Conservation (phyloP, 257 asterid species). For the Thymus quinquecostatus region DNA sequence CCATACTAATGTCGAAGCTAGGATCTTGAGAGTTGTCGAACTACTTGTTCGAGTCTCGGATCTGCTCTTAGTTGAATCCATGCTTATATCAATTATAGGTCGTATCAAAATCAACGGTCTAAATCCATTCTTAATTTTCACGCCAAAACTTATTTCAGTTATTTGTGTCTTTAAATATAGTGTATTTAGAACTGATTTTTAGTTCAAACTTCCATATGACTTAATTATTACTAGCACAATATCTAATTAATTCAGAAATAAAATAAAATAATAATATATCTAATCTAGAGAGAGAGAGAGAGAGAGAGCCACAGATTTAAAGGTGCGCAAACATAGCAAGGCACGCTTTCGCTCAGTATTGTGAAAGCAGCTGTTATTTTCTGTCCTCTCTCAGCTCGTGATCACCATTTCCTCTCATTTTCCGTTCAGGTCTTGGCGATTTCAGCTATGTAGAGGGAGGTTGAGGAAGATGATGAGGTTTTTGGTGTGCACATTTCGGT, state of each 20-base stretch:
- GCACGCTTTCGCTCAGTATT: constrained; percentile 11
- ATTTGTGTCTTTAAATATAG: too few relatives aligned
- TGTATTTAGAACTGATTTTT: too few relatives aligned
- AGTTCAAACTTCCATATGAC: too few relatives aligned
- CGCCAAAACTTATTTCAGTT: too few relatives aligned
- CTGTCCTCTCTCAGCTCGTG: constrained; percentile 16
- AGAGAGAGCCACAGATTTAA: constrained; percentile 17
- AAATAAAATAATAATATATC: background rate
- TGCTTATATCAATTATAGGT: too few relatives aligned
- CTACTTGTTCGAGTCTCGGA: too few relatives aligned
- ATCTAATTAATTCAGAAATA: background rate
- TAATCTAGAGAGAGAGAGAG: background rate
- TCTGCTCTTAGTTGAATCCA: too few relatives aligned
- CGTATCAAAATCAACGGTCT: too few relatives aligned
- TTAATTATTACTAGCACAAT: too few relatives aligned
- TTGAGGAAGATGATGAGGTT: background rate
- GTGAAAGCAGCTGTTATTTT: constrained; percentile 16
- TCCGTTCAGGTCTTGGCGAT: background rate
- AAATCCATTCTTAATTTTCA: too few relatives aligned
- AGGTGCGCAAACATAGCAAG: constrained; percentile 6
- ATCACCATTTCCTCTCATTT: constrained; percentile 12
- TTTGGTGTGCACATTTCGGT: background rate
- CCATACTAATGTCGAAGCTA: too few relatives aligned
- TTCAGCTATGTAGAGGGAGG: background rate
- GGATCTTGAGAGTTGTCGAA: too few relatives aligned